Conservation (phyloP, 1,284 basidiomycete species). For the Moesziomyces sp. region DNA sequence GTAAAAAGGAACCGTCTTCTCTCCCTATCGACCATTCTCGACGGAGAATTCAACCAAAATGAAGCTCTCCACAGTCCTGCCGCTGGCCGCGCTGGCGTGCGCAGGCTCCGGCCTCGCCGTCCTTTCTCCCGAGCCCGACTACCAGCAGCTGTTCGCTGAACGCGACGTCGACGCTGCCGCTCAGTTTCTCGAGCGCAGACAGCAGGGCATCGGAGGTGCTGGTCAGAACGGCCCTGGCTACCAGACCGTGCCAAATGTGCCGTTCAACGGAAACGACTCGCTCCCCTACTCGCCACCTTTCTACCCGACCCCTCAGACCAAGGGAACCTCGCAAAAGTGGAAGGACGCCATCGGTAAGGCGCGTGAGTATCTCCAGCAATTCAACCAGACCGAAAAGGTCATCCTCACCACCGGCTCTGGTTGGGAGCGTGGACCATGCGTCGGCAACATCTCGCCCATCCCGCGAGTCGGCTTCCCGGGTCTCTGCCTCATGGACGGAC, state of each 20-base stretch:
- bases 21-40: neutral
- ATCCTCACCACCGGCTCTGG: conserved; percentile 69
- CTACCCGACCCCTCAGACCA: conserved; percentile 51
- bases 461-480: conserved; percentile 76
- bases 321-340: conserved; percentile 70
- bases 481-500: conserved; percentile 74
- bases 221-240: conserved; percentile 41
- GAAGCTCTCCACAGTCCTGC: conserved; percentile 31
- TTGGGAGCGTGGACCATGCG: conserved; percentile 53
- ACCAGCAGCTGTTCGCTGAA: conserved; percentile 26
- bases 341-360: conserved; percentile 74
- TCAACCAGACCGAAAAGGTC: conserved; percentile 71
- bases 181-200: conserved; percentile 25
- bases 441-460: conserved; percentile 68
- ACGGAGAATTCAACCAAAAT: conserved; percentile 5
- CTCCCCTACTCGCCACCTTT: conserved; percentile 55
- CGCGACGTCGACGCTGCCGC: conserved; percentile 14
- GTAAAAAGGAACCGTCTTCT: neutral
- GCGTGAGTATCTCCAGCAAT: conserved; percentile 64
- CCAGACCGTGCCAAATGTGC: conserved; percentile 29
- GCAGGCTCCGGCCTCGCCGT: conserved; percentile 32
- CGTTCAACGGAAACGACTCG: conserved; percentile 51
- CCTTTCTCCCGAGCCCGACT: conserved; percentile 26
- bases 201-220: conserved; percentile 44
- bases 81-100: conserved; percentile 22